phyloP scores from a whole-genome alignment of 2,329 filamentous ascomycete genomes.

The Xylaria sp. region DNA sequence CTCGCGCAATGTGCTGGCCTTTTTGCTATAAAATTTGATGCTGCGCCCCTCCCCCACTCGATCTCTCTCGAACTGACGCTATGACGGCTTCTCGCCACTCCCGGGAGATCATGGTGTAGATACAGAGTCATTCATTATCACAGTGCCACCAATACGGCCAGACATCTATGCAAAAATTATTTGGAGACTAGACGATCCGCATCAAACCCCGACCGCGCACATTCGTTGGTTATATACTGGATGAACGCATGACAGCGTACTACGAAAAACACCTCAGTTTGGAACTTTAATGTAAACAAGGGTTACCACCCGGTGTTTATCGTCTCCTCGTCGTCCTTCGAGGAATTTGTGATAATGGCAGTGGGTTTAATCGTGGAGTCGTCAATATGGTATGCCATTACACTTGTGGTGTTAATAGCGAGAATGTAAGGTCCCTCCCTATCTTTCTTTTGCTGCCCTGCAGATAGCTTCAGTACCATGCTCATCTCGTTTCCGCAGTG shows the following conservation, averaged over 20 bases:
- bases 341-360: conserved; percentile 55
- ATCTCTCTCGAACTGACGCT: background rate
- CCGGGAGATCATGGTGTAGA: background rate
- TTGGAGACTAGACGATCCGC: background rate
- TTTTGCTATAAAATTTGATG: background rate
- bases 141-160: background rate
- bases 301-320: background rate
- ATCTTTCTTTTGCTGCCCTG: conserved; percentile 15
- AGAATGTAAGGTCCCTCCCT: conserved; percentile 54
- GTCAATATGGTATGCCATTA: conserved; percentile 54
- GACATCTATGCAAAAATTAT: background rate
- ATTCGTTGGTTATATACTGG: background rate
- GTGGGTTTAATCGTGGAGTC: conserved; percentile 39
- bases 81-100: conserved; percentile 10
- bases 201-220: background rate
- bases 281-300: background rate
- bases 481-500: conserved; percentile 41
- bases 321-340: background rate
- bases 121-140: conserved; percentile 4
- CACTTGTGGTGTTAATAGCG: conserved; percentile 53
- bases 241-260: background rate
- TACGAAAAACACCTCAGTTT: background rate
- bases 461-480: background rate
- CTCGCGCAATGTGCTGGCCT: background rate
- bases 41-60: background rate